Base-by-base conservation (phyloP, 1,139 yeast species). In the Arxiozyma slooffiae region DNA sequence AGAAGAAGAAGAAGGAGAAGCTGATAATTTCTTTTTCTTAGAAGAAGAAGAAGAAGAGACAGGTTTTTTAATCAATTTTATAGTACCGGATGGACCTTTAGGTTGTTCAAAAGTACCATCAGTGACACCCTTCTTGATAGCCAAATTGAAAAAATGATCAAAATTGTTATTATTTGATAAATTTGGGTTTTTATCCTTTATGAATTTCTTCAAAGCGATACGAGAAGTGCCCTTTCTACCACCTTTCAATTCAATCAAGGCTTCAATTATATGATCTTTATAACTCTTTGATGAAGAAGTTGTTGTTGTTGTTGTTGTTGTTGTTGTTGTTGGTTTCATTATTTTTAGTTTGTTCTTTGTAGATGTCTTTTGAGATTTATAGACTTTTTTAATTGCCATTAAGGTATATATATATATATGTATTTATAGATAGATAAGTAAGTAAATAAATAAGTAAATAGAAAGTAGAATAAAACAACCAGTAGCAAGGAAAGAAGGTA, bases 51-150 rank as follows among this genome's bases (percentile, higher is more conserved):
- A n/a, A n/a, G n/a, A n/a, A 38, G 50, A 22, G 8, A 37, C 20
- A 7, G 38, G 21, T 46, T 55, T 50, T 48, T 57, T 60, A 17
- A 51, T 55, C 46, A 71, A 55, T 54, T 71, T 71, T 47, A 72
- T 58, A 47, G 75, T 68, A 48, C 75, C 75, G 8, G 75, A 68
- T 38, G 75, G 69, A 51, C 96, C 96, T 74, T 86, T 88, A 67
- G 96, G 96, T 70, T 85, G 95, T 48, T 78, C 70, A 61, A 89
- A 86, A 50, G 80, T 85, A 47, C 87, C 95, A 34, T 78, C 67
- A 52, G 78, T 81, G 54, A 88, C 95, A 55, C 95, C 96, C 66
- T 81, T 84, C 73, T 84, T 82, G 62, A 88, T 74, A 38, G 96
- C 95, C 50, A 80, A 64, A 70, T 88, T 88, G 75, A 88, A 85